Evolutionary conservation across 2,329 filamentous ascomycete genomes (phyloP), one percentile per base, ranked within the genome.

Genomic region (Xenosphaeropsis pyriputrescens): DNA sequence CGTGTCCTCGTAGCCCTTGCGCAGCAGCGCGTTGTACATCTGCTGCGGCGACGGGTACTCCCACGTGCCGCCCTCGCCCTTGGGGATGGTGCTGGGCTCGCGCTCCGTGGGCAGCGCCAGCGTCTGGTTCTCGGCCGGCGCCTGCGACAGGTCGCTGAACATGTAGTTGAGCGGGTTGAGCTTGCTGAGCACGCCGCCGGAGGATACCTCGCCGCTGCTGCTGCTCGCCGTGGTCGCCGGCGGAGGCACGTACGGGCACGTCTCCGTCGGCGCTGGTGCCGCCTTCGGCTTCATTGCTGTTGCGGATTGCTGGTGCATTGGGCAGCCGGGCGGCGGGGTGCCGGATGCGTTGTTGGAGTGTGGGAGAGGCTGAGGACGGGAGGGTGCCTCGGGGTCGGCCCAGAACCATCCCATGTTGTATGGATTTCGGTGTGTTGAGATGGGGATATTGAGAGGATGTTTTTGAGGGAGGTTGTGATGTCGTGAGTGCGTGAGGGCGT

Each of bases 21-120:
- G 80, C 43, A 96, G 65, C 62, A 98, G 80, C 6, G 91, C 91
- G 54, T 98, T 96, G 68, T 96, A 98, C 91, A 98, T 98, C 61
- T 98, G 91, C 63, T 98, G 91, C 0, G 91, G 89, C 0, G 86
- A 95, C 0, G 91, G 91, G 56, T 98, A 98, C 60, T 96, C 91
- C 91, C 91, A 98, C 52, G 84, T 93, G 34, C 77, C 74, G 35
- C 75, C 71, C 42, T 81, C 76, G 51, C 83, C 85, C 48, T 82
- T 82, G n/a, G 91, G 91, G 49, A 98, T 98, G 1, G 88, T 86
- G 1, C 85, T 93, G 19, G 72, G 63, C 58, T 95, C 86, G 48
- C 91, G 82, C 6, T 77, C 72, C 2, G 88, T 81, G 0, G 88
- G 83, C 1, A 98, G 73, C 17, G 69, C 65, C 18, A 82, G 61